Base-by-base conservation (phyloP, 352 stramenopile genomes). In the Phytophthora citrophthora region DNA sequence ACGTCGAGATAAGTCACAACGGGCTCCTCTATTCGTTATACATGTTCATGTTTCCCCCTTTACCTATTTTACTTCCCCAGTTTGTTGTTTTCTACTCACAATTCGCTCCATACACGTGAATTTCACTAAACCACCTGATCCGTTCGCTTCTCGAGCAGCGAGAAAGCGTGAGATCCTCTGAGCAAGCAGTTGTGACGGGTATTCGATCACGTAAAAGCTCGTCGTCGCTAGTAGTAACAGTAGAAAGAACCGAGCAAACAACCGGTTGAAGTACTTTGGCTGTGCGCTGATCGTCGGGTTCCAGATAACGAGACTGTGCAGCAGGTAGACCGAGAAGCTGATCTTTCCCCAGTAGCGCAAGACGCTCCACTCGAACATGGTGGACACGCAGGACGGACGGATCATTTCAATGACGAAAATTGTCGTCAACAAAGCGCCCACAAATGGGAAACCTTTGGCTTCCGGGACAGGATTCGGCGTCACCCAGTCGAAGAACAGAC, bases 311-410 rank as follows among this genome's bases (percentile, higher is more conserved):
- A 78, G 78, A 47, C 39, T 69, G 59, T 84, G 76, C 9, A 84
- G 66, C 49, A 84, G 38, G 44, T 84, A 84, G 41, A 81, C 71
- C 0, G 76, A 85, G 55, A 74, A 85, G 52, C 76, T 82, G 56
- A 85, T 69, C 48, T 84, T 81, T 27, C 76, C 76, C 34, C 63
- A 75, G 62, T 71, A 85, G 11, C 55, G 56, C 6, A 82, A 32
- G 16, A 81, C 34, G 31, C 59, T 73, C 72, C 69, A 85, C 67
- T 85, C 76, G 38, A 85, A 69, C 64, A 74, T 64, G 4, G 52
- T 45, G 0, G 72, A 78, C 0, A 85, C 15, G 18, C 61, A 68
- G 1, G 70, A 79, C 4, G 72, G 72, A 43, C 44, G 41, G 1
- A 82, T 38, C 64, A 85, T 72, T 65, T 85, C 76, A 43, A 71